Evolutionary conservation across 805 yeast species (phyloP).

Genomic region (Candida railenensis): DNA sequence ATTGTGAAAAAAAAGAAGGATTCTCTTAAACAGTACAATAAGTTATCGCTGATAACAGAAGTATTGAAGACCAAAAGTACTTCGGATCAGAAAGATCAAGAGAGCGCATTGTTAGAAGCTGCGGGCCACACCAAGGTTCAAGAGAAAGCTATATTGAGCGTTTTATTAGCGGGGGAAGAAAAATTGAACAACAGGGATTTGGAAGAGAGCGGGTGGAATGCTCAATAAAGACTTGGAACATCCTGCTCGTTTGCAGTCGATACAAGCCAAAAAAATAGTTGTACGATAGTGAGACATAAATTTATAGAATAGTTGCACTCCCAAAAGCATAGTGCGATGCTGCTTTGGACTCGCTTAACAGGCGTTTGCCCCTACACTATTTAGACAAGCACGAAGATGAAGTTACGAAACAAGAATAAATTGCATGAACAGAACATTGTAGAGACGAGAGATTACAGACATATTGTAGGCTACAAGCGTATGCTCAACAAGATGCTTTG

Average conservation of each 20-base stretch:
- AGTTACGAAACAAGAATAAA: no score
- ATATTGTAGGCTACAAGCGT: no score
- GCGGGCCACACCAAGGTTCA: neutral
- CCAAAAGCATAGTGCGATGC: no score
- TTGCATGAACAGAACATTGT: no score
- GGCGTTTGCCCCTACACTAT: no score
- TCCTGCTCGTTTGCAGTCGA: neutral
- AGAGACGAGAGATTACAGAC: no score
- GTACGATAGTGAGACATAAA: neutral
- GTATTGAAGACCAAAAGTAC: neutral
- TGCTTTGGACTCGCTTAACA: no score
- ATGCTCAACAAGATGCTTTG: no score
- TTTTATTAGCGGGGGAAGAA: neutral
- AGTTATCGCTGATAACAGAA: conserved; percentile 6
- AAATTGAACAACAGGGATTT: neutral
- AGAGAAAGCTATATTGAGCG: neutral
- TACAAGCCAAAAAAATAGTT: neutral
- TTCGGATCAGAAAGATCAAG: neutral
- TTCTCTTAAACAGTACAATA: conserved; percentile 14
- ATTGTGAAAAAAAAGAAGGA: conserved; percentile 8
- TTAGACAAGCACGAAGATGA: no score
- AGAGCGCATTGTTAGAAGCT: neutral
- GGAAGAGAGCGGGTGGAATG: neutral
- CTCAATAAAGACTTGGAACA: neutral
- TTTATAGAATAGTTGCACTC: no score